Base-by-base conservation (phyloP, 2,329 filamentous ascomycete species). In the Emergomyces pasteurianus region DNA sequence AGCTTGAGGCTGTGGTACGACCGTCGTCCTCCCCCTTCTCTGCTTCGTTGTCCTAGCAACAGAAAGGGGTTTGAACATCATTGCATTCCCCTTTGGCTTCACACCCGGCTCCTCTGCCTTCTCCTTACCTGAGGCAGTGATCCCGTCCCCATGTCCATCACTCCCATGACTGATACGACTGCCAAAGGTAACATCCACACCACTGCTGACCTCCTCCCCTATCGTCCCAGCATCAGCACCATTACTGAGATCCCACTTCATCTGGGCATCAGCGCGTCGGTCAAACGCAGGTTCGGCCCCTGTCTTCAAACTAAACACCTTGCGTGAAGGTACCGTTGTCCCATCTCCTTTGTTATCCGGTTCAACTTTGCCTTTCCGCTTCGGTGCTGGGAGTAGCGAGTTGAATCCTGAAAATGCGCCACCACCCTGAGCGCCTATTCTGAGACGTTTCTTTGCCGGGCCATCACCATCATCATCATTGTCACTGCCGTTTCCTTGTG, bases 51-150 rank as follows among this genome's bases (percentile, higher is more conserved):
- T 90, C 63, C 89, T 82, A 18, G 86, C 84, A 16, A 96, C 91
- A 0, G 92, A 96, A 43, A 96, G 78, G 3, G 92, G 92, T 70
- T 86, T 88, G 74, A 97, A 96, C 84, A 90, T 89, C 73, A 92
- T 83, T 14, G 90, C 84, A 67, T 92, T 94, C 23, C 88, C 89
- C 68, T 84, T 84, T 67, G 84, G 80, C 49, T 81, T 81, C 14
- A 77, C 77, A 1, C 49, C 58, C 26, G 71, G 66, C 43, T 74
- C 69, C n/a, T 68, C 58, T 49, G 63, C 65, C 38, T 58, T 61
- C 56, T 63, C 50, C 28, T 58, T 65, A 26, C 66, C 61, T 58
- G 68, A 69, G 38, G 68, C 68, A 8, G 69, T 63, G 43, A 68
- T 65, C 42, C 38, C 60, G 21, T 40, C 34, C 6, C 31, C 34